Conservation (phyloP, 768 basidiomycete species). For the Punctularia strigosozonata region DNA sequence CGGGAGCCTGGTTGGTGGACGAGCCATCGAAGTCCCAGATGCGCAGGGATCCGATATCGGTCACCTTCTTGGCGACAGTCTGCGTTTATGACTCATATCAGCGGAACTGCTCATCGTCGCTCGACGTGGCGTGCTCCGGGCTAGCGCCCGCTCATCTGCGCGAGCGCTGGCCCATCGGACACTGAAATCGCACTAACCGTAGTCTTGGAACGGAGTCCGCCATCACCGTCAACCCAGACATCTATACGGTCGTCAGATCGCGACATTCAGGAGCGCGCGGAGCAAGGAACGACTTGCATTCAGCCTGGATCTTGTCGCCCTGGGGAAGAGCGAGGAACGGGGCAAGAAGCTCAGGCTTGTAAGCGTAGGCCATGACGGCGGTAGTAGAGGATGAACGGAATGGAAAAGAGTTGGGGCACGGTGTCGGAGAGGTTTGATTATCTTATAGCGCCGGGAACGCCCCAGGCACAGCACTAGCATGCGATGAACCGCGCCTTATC, state of each 20-base stretch:
- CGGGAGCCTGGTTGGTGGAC: constrained; percentile 94
- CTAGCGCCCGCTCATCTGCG: too few relatives aligned
- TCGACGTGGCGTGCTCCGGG: too few relatives aligned
- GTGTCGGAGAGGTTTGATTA: too few relatives aligned
- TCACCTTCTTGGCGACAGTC: constrained; percentile 83
- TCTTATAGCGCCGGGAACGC: too few relatives aligned
- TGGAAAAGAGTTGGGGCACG: too few relatives aligned
- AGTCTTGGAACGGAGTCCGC: constrained; percentile 92
- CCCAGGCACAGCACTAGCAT: too few relatives aligned
- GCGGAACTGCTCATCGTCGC: too few relatives aligned
- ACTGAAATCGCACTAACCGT: constrained; percentile 36
- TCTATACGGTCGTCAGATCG: constrained; percentile 43
- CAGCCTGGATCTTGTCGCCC: constrained; percentile 89
- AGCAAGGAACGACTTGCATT: constrained; percentile 41
- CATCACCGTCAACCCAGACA: constrained; percentile 96
- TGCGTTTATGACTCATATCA: too few relatives aligned
- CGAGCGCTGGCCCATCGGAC: too few relatives aligned
- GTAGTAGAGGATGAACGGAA: constrained; percentile 5
- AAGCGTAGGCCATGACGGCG: constrained; percentile 21
- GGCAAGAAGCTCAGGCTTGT: constrained; percentile 78
- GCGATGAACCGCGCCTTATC: too few relatives aligned
- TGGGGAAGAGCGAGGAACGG: constrained; percentile 85
- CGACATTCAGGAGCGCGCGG: constrained; percentile 6
- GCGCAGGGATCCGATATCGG: constrained; percentile 82
- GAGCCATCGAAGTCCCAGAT: constrained; percentile 99